A percentile compares a stretch with the other conserved stretches of the same genome.
These are phyloP conservation scores for Penstemon davidsonii DNA, from an alignment of 257 asterid genomes.

Conservation along the genomic window DNA sequence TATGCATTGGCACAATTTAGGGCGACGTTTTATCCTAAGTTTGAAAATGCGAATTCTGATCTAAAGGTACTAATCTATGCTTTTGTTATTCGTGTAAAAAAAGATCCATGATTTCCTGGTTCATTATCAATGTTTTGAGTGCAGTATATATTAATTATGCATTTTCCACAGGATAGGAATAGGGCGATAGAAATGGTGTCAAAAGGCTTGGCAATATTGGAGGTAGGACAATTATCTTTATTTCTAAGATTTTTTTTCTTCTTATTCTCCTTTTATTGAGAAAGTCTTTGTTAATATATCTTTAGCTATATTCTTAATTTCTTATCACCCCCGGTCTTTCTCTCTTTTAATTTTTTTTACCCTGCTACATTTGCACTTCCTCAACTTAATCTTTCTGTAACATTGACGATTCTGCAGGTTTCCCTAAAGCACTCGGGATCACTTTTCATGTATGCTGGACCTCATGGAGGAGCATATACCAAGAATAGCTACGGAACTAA, in stretches of 20 bases:
- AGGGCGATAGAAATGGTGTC: slow-evolving; percentile 93
- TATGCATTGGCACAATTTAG: slow-evolving; percentile 71
- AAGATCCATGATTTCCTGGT: neutral
- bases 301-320: neutral
- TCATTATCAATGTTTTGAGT: slow-evolving; percentile 4
- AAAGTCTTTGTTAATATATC: neutral
- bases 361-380: neutral
- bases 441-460: slow-evolving; percentile 99
- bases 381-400: slow-evolving; percentile 3
- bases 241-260: slow-evolving; percentile 3
- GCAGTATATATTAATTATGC: slow-evolving; percentile 23
- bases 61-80: slow-evolving; percentile 58
- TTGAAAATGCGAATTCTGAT: slow-evolving; percentile 96
- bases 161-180: slow-evolving; percentile 59
- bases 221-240: slow-evolving; percentile 47
- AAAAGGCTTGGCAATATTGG: slow-evolving; percentile 83
- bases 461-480: slow-evolving; percentile 95
- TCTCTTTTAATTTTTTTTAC: neutral
- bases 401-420: slow-evolving; percentile 52
- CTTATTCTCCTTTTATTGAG: slow-evolving; percentile 14
- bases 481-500: slow-evolving; percentile 92
- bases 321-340: neutral
- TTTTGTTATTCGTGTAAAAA: slow-evolving; percentile 18
- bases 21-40: slow-evolving; percentile 97
- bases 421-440: slow-evolving; percentile 98